Percentiles rank a stretch among this genome's conserved stretches.
These are phyloP conservation scores for Phytophthora tubulina DNA, from an alignment of 352 stramenopile species.

Conservation along the genomic window DNA sequence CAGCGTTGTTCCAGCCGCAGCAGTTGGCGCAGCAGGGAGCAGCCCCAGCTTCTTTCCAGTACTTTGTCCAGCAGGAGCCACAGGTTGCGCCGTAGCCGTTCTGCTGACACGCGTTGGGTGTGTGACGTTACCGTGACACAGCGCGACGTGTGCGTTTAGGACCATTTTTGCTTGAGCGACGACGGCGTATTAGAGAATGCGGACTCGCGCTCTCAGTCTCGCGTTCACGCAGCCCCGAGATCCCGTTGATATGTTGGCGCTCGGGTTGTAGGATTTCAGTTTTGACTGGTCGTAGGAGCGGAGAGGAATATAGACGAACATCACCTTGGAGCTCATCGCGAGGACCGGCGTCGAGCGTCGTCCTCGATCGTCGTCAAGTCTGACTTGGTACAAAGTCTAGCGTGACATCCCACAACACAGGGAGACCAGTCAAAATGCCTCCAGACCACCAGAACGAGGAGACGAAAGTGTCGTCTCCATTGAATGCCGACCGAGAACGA, in stretches of 20 bases:
- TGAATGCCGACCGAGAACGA: slow-evolving; percentile 9
- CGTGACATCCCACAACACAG: neutral
- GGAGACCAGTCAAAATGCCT: neutral
- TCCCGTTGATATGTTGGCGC: neutral
- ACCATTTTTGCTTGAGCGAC: slow-evolving; percentile 25
- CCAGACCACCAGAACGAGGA: slow-evolving; percentile 19
- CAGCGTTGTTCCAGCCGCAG: slow-evolving; percentile 16
- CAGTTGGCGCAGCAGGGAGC: slow-evolving; percentile 22
- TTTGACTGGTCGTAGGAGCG: slow-evolving; percentile 38
- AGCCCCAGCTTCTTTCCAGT: slow-evolving; percentile 30
- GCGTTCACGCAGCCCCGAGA: slow-evolving; percentile 5
- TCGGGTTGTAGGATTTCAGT: slow-evolving; percentile 29
- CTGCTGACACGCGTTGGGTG: neutral
- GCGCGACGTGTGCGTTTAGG: slow-evolving; percentile 14
- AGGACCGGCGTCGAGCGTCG: neutral
- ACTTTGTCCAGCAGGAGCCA: slow-evolving; percentile 31
- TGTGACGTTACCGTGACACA: too few species aligned
- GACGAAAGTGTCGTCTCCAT: neutral
- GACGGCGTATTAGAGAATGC: slow-evolving; percentile 15
- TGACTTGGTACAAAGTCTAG: neutral
- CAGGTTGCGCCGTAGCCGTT: slow-evolving; percentile 30
- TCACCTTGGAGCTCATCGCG: slow-evolving; percentile 26
- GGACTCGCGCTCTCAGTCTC: slow-evolving; percentile 13
- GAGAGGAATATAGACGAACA: slow-evolving; percentile 43
- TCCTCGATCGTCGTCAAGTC: neutral